Base-by-base conservation (phyloP, 1,284 basidiomycete genomes). In the Neolentinus lepideus region DNA sequence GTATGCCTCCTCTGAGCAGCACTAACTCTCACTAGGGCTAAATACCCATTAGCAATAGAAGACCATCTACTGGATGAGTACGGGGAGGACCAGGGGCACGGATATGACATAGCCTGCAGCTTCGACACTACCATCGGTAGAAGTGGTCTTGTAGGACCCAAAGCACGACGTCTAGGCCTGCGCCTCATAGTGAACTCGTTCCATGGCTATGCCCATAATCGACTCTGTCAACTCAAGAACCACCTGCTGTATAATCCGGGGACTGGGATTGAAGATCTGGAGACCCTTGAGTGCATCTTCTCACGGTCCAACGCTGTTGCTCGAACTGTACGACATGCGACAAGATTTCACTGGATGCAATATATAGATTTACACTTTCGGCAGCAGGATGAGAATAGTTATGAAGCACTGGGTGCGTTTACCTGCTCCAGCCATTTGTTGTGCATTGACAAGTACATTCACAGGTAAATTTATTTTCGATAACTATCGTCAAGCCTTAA, bases 51-150 rank as follows among this genome's bases (percentile, higher is more conserved):
- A 1, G 68, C 70, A 0, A 63, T 65, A 8, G 54, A 66, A 4
- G 56, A 62, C 1, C 59, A 62, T 51, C 43, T 67, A 1, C 53
- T 72, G 1, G 60, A 65, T 12, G 47, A 48, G 1, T 59, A 67
- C 26, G 60, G 59, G 1, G 26, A 53, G 0, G 48, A 62, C 27
- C 47, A 60, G 2, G 53, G 56, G 3, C 10, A 62, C 16, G 69
- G 66, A 0, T 74, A 70, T 56, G 68, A 73, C 54, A 71, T 73
- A 38, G 70, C 67, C 1, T 74, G 72, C 54, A 57, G 57, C 0
- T 71, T 72, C 52, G 58, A 59, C n/a, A 57, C 43, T 12, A 74
- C 69, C 0, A 56, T 31, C 54, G 65, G 3, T 50, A 58, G 10
- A 59, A 64, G 35, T 66, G 25, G 47, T 25, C 47, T 65, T 36